A percentile compares a stretch with the other conserved stretches of the same genome.
Evolutionary conservation across 176 grass and related monocot species (phyloP).

Genomic region (Lolium rigidum): DNA sequence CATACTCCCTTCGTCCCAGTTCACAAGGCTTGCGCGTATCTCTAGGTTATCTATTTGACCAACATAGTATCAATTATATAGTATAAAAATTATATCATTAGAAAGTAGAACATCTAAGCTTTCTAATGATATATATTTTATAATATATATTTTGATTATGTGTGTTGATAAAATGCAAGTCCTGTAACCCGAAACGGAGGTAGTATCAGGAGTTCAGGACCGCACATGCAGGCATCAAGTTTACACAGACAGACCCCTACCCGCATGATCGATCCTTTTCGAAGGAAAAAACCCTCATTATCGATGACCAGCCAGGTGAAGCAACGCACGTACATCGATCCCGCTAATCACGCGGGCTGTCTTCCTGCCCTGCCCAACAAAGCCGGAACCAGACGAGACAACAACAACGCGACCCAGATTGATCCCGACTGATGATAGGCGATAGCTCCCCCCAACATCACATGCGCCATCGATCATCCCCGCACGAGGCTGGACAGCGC

Average conservation of each 20-base stretch:
- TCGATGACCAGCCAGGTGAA: background rate
- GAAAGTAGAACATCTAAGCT: too few species aligned
- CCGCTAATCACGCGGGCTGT: background rate
- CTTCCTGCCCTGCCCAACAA: background rate
- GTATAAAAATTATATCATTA: too few species aligned
- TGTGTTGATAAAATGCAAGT: too few species aligned
- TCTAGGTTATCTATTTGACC: too few species aligned
- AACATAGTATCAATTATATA: too few species aligned
- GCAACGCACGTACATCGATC: background rate
- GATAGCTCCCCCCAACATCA: background rate
- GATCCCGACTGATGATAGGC: background rate
- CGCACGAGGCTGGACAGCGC: background rate
- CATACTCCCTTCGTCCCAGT: too few species aligned
- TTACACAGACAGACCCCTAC: too few species aligned
- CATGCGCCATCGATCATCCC: background rate
- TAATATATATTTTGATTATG: too few species aligned
- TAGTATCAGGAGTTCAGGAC: background rate
- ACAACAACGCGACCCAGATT: background rate
- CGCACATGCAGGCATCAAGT: background rate
- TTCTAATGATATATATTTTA: too few species aligned
- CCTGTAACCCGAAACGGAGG: too few species aligned
- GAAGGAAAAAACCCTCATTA: background rate
- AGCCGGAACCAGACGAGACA: slow-evolving; percentile 13
- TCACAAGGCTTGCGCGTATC: too few species aligned
- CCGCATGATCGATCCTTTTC: too few species aligned